Conservation (phyloP, 2,329 filamentous ascomycete species). For the Hypoxylon sp. region DNA sequence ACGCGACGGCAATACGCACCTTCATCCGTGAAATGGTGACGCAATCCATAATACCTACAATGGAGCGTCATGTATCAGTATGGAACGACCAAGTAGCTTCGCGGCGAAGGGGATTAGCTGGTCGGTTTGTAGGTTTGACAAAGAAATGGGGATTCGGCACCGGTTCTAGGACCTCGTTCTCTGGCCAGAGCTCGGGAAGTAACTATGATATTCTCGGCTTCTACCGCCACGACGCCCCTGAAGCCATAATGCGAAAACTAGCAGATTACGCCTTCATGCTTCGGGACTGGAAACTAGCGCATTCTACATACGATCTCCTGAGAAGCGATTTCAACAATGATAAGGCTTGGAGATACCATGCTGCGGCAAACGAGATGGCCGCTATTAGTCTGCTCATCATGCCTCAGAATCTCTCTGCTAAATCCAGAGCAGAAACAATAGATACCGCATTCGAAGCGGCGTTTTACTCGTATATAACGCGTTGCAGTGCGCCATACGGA, state of each 20-base stretch:
- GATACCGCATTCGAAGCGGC: slow-evolving; percentile 91
- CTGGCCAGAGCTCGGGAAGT: slow-evolving; percentile 62
- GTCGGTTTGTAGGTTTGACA: slow-evolving; percentile 93
- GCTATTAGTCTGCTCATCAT: slow-evolving; percentile 86
- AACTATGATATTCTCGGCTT: slow-evolving; percentile 88
- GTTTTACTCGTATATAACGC: slow-evolving; percentile 90
- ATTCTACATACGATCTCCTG: slow-evolving; percentile 91
- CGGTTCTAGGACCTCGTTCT: slow-evolving; percentile 70
- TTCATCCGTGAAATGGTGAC: slow-evolving; percentile 96
- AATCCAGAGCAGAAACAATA: slow-evolving; percentile 82
- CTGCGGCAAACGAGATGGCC: slow-evolving; percentile 94
- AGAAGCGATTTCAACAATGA: slow-evolving; percentile 91
- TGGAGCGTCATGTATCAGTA: slow-evolving; percentile 90
- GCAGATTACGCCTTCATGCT: slow-evolving; percentile 98
- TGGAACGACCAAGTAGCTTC: slow-evolving; percentile 99
- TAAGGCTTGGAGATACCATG: slow-evolving; percentile 97
- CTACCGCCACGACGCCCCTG: slow-evolving; percentile 85
- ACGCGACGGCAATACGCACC: slow-evolving; percentile 86
- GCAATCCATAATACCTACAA: slow-evolving; percentile 93
- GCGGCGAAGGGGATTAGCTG: slow-evolving; percentile 85
- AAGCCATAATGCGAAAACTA: slow-evolving; percentile 92
- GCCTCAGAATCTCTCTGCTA: slow-evolving; percentile 77
- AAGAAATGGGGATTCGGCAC: slow-evolving; percentile 90
- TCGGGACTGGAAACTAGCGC: slow-evolving; percentile 92
- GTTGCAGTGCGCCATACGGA: slow-evolving; percentile 83